phyloP scores from a whole-genome alignment of 208 protist genomes.

The Acanthamoeba castellanii region DNA sequence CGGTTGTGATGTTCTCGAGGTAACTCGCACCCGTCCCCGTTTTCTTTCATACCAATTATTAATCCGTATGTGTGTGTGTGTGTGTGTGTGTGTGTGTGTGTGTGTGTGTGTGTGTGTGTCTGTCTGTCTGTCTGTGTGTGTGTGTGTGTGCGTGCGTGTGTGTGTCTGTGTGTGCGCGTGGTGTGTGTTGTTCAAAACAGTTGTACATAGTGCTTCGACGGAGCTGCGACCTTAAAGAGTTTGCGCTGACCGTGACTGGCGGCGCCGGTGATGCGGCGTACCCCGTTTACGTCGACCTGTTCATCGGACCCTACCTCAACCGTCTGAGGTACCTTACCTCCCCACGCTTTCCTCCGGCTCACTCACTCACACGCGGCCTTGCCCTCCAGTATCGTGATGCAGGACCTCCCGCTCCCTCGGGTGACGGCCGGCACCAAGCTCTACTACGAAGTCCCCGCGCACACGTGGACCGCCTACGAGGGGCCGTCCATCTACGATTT shows the following conservation, averaged over 20 bases:
- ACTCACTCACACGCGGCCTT: neutral
- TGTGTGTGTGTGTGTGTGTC: too few species aligned
- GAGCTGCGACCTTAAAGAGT: conserved; percentile 64
- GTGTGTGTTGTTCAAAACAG: neutral
- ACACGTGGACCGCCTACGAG: conserved; percentile 70
- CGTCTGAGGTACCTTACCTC: neutral
- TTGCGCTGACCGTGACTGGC: conserved; percentile 57
- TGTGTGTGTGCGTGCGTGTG: neutral
- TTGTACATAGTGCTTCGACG: conserved; percentile 69
- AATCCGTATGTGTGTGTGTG: neutral
- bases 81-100: too few species aligned
- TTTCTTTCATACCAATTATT: neutral
- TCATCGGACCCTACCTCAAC: conserved; percentile 61
- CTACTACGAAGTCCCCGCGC: conserved; percentile 64
- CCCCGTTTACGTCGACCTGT: conserved; percentile 50
- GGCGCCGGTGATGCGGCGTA: conserved; percentile 67
- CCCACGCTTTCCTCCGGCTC: neutral
- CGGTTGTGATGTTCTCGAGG: conserved; percentile 63
- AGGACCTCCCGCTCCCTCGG: conserved; percentile 56
- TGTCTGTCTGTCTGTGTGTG: too few species aligned
- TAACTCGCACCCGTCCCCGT: neutral
- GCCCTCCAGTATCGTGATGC: conserved; percentile 39
- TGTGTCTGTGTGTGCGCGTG: too few species aligned
- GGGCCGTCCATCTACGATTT: conserved; percentile 69
- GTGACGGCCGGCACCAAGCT: conserved; percentile 50